Conservation (phyloP, 768 basidiomycete genomes). For the Galerina marginata region DNA sequence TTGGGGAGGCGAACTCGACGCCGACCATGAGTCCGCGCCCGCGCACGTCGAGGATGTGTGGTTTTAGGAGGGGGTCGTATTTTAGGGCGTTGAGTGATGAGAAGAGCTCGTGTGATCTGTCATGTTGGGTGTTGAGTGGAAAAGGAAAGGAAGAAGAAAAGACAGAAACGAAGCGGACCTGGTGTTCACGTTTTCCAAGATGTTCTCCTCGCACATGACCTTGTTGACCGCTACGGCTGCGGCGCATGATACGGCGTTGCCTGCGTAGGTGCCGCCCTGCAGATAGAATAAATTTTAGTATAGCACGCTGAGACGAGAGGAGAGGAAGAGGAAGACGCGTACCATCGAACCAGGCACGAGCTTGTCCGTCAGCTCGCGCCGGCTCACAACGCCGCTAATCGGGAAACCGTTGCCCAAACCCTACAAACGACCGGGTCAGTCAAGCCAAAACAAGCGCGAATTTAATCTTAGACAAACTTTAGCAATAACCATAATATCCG, state of each 20-base stretch:
- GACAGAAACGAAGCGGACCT: constrained; percentile 47
- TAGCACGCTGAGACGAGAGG: too few relatives aligned
- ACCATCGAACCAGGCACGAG: constrained; percentile 84
- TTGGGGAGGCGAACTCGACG: constrained; percentile 74
- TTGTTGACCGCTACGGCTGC: constrained; percentile 86
- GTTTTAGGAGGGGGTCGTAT: constrained; percentile 52
- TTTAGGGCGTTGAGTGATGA: constrained; percentile 60
- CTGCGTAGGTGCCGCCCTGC: constrained; percentile 89
- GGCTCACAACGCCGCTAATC: constrained; percentile 81
- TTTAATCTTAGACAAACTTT: too few relatives aligned
- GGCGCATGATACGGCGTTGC: constrained; percentile 91
- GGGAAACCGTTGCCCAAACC: constrained; percentile 95
- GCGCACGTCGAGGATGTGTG: constrained; percentile 83
- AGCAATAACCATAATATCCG: constrained; percentile 89
- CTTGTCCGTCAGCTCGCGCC: constrained; percentile 81
- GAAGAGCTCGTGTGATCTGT: constrained; percentile 77
- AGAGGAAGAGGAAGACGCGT: too few relatives aligned
- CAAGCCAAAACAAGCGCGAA: too few relatives aligned
- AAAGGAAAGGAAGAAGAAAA: neutral
- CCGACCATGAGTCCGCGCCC: constrained; percentile 91
- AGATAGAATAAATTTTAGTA: constrained; percentile 1
- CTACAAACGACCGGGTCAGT: too few relatives aligned
- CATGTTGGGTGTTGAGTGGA: neutral
- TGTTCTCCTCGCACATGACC: constrained; percentile 78
- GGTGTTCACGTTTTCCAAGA: constrained; percentile 78